A percentile compares a stretch with the other conserved stretches of the same genome.
Conservation (phyloP, 768 basidiomycete genomes). For the Phlebiopsis gigantea region DNA sequence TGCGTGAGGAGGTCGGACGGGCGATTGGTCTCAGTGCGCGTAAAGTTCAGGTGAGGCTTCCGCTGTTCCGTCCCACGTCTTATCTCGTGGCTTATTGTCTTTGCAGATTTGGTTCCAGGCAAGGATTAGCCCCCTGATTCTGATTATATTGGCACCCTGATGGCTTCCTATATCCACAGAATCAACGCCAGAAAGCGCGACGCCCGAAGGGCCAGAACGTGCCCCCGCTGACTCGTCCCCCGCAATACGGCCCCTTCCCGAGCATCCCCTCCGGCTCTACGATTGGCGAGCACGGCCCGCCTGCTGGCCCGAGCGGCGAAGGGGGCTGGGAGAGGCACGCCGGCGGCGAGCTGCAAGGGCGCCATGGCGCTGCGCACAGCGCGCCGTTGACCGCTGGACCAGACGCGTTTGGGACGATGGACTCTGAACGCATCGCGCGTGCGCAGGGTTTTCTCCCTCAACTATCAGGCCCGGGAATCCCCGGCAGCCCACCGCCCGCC, state of each 20-base stretch:
- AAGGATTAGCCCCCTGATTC: conserved; percentile 16
- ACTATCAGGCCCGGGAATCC: conserved; percentile 26
- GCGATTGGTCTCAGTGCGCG: conserved; percentile 85
- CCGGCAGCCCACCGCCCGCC: conserved; percentile 11
- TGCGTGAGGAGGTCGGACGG: conserved; percentile 84
- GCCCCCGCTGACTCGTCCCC: conserved; percentile 45
- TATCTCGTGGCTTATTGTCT: conserved; percentile 7
- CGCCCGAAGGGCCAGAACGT: conserved; percentile 63
- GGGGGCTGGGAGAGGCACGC: conserved; percentile 7
- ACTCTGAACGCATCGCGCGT: conserved; percentile 14
- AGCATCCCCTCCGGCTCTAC: conserved; percentile 29
- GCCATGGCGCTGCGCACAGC: conserved; percentile 12
- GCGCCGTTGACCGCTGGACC: conserved; percentile 16
- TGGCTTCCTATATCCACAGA: conserved; percentile 39
- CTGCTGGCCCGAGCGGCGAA: conserved; percentile 10
- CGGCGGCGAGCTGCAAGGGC: conserved; percentile 7
- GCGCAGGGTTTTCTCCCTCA: conserved; percentile 15
- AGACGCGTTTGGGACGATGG: conserved; percentile 13
- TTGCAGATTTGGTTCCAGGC: conserved; percentile 88
- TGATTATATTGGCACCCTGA: conserved; percentile 11
- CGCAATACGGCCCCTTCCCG: conserved; percentile 61
- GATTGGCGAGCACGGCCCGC: conserved; percentile 6
- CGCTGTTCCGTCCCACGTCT: neutral
- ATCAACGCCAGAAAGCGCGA: conserved; percentile 83
- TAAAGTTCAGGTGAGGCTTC: conserved; percentile 74